Evolutionary conservation across 352 stramenopile species (phyloP), one percentile per base, ranked within the genome.

Genomic region (Globisporangium uncinulatum): DNA sequence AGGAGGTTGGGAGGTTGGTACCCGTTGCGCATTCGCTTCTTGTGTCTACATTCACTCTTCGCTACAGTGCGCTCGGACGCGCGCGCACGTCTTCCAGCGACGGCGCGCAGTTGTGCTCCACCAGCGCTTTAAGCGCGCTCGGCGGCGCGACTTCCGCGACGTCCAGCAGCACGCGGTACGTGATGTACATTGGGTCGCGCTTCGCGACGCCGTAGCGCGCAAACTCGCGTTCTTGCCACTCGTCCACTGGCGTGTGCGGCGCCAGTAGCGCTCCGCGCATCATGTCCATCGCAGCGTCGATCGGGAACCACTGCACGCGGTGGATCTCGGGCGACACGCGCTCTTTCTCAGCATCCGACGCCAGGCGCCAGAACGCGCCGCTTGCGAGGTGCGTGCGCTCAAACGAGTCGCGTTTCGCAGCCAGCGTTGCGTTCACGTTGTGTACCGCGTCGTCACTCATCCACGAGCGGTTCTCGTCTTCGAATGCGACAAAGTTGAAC

Each of bases 401-500:
- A n/a, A 85, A 86, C 39, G 63, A 61, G 8, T 65, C 52, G n/a
- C 72, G 71, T 44, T 82, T 81, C 21, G 50, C 54, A 7, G 45
- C 46, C 15, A 87, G 64, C 19, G 59, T 60, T n/a, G 59, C 59
- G 51, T 87, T 87, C 54, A 87, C 68, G 0, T 55, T 34, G 19
- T 51, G 24, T 32, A 86, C 36, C 4, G 57, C 61, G 2, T 59
- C 55, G 21, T 60, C 56, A 29, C 66, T 71, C 49, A 87, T 67
- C 70, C 71, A 82, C 50, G 61, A 31, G 0, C 43, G 21, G 57
- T 87, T 87, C 45, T 87, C 76, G 13, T 76, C 63, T n/a, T 70
- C 63, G n/a, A 87, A 75, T 7, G 73, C 72, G 0, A 86, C 65
- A 56, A 87, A 87, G 56, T 87, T 87, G 63, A 83, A 73, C 76